These are phyloP conservation scores for Paramecium octaurelia DNA, from an alignment of 73 alveolate species.

Conservation along the genomic window DNA sequence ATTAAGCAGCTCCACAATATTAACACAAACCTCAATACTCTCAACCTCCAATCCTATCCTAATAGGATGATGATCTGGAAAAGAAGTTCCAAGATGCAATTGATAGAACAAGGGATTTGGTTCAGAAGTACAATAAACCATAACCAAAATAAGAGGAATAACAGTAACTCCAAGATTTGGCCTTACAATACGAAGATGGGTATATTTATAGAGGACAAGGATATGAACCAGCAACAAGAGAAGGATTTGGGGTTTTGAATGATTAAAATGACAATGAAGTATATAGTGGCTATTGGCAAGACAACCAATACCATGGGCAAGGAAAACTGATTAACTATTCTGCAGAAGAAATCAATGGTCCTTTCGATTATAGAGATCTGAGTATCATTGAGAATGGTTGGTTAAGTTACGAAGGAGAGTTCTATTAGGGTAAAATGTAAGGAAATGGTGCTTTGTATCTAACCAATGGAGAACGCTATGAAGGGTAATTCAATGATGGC, in stretches of 20 bases:
- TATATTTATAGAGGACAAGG: slow-evolving; percentile 43
- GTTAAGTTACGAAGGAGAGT: slow-evolving; percentile 44
- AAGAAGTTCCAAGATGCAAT: slow-evolving; percentile 39
- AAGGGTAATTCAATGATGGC: slow-evolving; percentile 38
- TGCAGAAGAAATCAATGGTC: neutral
- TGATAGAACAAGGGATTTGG: neutral
- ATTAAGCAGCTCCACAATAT: neutral
- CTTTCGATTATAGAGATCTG: slow-evolving; percentile 29
- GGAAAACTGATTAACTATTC: slow-evolving; percentile 10
- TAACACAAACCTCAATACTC: neutral
- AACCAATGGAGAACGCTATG: slow-evolving; percentile 12
- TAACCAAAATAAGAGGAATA: neutral
- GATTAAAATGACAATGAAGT: slow-evolving; percentile 16
- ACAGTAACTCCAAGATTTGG: neutral
- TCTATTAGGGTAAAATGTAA: neutral
- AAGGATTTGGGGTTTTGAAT: slow-evolving; percentile 35
- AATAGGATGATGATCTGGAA: slow-evolving; percentile 15
- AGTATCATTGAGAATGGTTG: slow-evolving; percentile 32
- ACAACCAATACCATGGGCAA: slow-evolving; percentile 28
- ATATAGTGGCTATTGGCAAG: slow-evolving; percentile 38
- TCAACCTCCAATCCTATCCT: neutral
- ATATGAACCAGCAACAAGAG: slow-evolving; percentile 37
- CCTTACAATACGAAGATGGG: slow-evolving; percentile 41
- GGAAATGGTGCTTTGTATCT: neutral
- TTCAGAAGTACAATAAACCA: neutral